Evolutionary conservation across 208 protist genomes (phyloP).

Genomic region (Tritrichomonas musculus): DNA sequence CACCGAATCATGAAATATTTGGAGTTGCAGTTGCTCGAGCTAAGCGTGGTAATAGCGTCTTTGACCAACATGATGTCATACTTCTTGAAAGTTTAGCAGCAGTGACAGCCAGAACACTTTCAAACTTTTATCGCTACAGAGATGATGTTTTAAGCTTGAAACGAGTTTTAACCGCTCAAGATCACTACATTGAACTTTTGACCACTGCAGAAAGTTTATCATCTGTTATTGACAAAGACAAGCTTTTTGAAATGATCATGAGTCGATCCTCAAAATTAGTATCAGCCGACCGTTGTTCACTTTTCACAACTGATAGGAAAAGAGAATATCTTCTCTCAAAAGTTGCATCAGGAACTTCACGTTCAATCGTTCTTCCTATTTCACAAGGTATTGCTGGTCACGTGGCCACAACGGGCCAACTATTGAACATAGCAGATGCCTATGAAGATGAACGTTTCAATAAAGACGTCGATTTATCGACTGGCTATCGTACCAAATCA

Average conservation of each 20-base stretch:
- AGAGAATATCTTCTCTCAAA: constrained; percentile 21
- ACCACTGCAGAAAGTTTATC: constrained; percentile 10
- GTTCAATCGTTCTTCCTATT: constrained; percentile 39
- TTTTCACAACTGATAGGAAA: constrained; percentile 32
- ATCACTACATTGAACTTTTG: constrained; percentile 17
- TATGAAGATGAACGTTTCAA: constrained; percentile 57
- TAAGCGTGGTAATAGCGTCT: background rate
- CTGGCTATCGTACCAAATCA: constrained; percentile 52
- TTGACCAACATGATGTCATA: background rate
- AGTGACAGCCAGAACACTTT: background rate
- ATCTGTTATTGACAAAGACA: constrained; percentile 8
- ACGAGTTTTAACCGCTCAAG: constrained; percentile 22
- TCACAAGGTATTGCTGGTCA: constrained; percentile 45
- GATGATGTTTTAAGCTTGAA: background rate
- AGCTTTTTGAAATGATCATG: constrained; percentile 32
- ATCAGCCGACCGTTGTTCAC: background rate
- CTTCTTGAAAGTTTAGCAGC: background rate
- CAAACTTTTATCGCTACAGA: background rate
- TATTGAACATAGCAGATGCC: constrained; percentile 52
- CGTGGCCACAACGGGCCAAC: constrained; percentile 46
- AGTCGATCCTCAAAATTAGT: background rate
- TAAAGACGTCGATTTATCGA: constrained; percentile 48
- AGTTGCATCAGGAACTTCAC: background rate
- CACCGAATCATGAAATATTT: constrained; percentile 24
- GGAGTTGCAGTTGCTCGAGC: background rate